Evolutionary conservation across 352 stramenopile species (phyloP), one percentile per base, ranked within the genome.

Genomic region (Albugo candida): DNA sequence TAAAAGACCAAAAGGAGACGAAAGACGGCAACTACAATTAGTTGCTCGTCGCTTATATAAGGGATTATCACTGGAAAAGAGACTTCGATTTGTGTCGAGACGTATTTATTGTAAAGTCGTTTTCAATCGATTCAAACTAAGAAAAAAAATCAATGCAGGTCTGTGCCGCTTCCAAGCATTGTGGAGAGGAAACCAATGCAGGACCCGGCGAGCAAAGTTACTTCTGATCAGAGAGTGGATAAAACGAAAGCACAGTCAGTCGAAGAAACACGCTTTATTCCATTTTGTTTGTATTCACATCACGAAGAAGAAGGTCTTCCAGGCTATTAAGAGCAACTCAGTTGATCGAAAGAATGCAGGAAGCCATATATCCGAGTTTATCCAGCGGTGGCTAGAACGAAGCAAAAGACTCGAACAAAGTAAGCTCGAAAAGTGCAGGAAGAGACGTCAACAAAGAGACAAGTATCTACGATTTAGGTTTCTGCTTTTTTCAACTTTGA

Each of bases 361-460:
- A 49, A 34, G 12, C 42, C 40, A 37, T 49, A 27, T 27, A 48
- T 13, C 27, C 27, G 38, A 54, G 48, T 41, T n/a, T 35, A 16
- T 6, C 4, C 39, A 13, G 36, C 16, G 11, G 35, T 54, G 14
- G 13, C 49, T 13, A 27, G 34, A 6, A 19, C 16, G 13, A 27
- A 19, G 14, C 3, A 45, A 19, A 19, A 40, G 8, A 19, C 45
- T 51, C 2, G 27, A 18, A 16, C 4, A 17, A 8, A 43, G 14
- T 35, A 18, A 51, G 21, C 5, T 2, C 4, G 11, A 6, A 2
- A 17, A 41, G 3, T 51, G 2, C 2, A 48, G 34, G 14, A 38
- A 18, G 18, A 36, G 24, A 20, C 36, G 39, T 36, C 16, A 36
- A 52, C 36, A 48, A 13, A 52, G 36, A 52, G 36, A 17, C 5